These are phyloP conservation scores for Aspergillus japonicus DNA, from an alignment of 2,329 filamentous ascomycete genomes.

Conservation along the genomic window DNA sequence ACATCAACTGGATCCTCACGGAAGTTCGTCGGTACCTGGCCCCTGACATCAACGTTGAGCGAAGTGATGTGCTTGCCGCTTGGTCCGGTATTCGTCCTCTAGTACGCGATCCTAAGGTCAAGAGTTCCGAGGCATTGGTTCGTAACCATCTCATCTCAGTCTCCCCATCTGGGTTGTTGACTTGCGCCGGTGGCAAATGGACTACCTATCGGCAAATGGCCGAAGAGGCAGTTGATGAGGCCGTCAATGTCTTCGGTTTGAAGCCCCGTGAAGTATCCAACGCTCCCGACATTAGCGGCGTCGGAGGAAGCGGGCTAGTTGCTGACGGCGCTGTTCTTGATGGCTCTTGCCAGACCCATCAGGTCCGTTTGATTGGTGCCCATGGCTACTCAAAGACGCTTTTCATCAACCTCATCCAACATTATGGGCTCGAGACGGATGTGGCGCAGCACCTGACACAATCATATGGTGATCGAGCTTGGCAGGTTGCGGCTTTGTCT, in stretches of 20 bases:
- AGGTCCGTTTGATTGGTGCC: constrained; percentile 75
- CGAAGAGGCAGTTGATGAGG: constrained; percentile 81
- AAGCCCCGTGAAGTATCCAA: constrained; percentile 56
- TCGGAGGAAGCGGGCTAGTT: constrained; percentile 67
- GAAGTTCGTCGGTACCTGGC: constrained; percentile 80
- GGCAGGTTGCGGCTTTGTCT: constrained; percentile 82
- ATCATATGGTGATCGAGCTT: constrained; percentile 88
- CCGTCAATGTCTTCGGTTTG: constrained; percentile 67
- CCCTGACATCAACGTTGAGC: constrained; percentile 79
- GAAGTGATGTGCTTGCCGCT: constrained; percentile 82
- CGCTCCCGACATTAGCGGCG: constrained; percentile 66
- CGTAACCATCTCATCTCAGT: constrained; percentile 81
- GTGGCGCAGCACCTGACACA: constrained; percentile 84
- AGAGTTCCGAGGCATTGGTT: constrained; percentile 82
- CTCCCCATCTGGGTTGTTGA: constrained; percentile 76
- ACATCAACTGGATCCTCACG: constrained; percentile 83
- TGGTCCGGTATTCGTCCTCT: constrained; percentile 87
- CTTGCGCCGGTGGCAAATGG: constrained; percentile 88
- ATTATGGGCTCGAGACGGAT: constrained; percentile 88
- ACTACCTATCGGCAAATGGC: constrained; percentile 93
- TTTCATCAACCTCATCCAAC: constrained; percentile 92
- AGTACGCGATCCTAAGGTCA: constrained; percentile 80
- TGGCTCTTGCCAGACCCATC: constrained; percentile 79
- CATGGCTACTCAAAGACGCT: constrained; percentile 87
- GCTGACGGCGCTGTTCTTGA: constrained; percentile 70